Percentiles rank a stretch among this genome's conserved stretches.
Conservation (phyloP, 257 asterid genomes). For the Solanum appendiculatum region DNA sequence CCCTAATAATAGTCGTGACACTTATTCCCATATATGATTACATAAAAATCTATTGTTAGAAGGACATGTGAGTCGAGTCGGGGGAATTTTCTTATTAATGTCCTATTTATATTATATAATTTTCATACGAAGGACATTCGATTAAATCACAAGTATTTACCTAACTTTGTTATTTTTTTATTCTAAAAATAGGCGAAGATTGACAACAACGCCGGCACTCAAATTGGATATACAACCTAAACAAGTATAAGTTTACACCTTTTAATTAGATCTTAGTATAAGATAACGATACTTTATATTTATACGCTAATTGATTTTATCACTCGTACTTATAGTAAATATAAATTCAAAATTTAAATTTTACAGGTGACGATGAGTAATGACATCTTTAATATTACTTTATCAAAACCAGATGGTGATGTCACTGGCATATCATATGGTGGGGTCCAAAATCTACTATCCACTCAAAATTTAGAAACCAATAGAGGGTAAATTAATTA, state of each 20-base stretch:
- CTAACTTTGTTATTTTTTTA: background rate
- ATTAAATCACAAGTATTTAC: background rate
- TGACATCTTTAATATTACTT: slow-evolving; percentile 26
- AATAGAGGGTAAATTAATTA: slow-evolving; percentile 36
- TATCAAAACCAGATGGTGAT: slow-evolving; percentile 34
- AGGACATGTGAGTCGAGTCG: background rate
- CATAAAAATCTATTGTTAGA: background rate
- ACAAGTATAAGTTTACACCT: background rate
- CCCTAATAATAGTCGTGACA: background rate
- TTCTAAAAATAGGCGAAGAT: background rate
- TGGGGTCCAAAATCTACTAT: slow-evolving; percentile 40
- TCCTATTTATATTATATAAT: no score
- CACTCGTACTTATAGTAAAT: fast-evolving
- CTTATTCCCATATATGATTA: background rate
- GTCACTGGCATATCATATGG: slow-evolving; percentile 26
- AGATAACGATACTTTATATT: no score
- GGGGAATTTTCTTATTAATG: no score
- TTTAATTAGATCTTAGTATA: background rate
- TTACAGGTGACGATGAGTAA: slow-evolving; percentile 33
- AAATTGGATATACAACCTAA: background rate
- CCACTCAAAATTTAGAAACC: slow-evolving; percentile 11
- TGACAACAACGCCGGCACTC: background rate
- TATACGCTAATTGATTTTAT: background rate
- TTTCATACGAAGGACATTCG: no score
- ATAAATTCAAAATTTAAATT: background rate